These are phyloP conservation scores for Phytopythium montanum DNA, from an alignment of 352 stramenopile genomes.

Conservation along the genomic window DNA sequence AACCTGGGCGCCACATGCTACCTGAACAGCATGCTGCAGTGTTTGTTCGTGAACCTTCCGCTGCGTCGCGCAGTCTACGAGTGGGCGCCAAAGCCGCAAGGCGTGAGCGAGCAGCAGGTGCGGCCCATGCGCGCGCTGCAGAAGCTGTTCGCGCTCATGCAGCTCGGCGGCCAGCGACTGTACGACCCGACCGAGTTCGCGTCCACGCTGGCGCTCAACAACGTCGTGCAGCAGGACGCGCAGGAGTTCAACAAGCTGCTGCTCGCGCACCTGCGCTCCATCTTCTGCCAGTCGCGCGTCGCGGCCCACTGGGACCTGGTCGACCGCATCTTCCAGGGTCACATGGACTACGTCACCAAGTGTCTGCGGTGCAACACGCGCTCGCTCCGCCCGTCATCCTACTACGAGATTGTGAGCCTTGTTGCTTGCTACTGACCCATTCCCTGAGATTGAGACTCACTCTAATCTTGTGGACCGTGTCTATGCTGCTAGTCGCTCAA, in stretches of 20 bases:
- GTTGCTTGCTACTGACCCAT: not conserved
- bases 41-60: constrained; percentile 63
- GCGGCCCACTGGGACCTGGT: constrained; percentile 59
- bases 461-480: not conserved
- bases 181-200: constrained; percentile 82
- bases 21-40: constrained; percentile 87
- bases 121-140: constrained; percentile 79
- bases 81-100: constrained; percentile 63
- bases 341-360: constrained; percentile 84
- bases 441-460: constrained; percentile 1
- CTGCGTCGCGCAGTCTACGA: constrained; percentile 79
- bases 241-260: constrained; percentile 90
- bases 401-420: constrained; percentile 73
- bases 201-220: constrained; percentile 73
- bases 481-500: constrained; percentile 54
- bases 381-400: constrained; percentile 61
- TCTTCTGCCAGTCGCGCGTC: constrained; percentile 66
- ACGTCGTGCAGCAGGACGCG: constrained; percentile 83
- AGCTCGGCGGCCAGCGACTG: constrained; percentile 61
- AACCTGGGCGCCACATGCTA: constrained; percentile 89
- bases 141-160: constrained; percentile 82
- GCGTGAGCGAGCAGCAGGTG: constrained; percentile 42
- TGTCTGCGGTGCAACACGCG: constrained; percentile 68
- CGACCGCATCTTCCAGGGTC: constrained; percentile 72
- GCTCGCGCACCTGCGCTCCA: constrained; percentile 68